Conservation (phyloP, 768 basidiomycete genomes). For the Kwoniella sp. region DNA sequence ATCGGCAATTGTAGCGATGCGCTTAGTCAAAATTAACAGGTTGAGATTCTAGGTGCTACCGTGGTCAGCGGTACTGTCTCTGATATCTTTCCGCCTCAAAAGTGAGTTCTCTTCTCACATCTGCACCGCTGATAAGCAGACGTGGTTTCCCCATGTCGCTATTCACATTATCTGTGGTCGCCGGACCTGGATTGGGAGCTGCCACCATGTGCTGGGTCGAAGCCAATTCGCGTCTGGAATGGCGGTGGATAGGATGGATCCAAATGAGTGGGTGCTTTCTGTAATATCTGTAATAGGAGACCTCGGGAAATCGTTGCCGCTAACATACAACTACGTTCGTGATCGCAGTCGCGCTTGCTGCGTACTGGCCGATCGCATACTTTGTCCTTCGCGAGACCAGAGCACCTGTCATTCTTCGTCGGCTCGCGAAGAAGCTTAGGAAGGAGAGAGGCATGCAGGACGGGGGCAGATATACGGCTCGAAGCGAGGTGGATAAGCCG, state of each 20-base stretch:
- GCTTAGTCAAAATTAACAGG: too few species aligned
- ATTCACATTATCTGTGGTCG: constrained; percentile 67
- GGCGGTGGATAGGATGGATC: constrained; percentile 86
- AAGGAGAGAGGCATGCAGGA: constrained; percentile 66
- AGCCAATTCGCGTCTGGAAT: constrained; percentile 63
- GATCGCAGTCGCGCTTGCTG: constrained; percentile 59
- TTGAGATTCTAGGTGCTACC: too few species aligned
- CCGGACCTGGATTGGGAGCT: constrained; percentile 68
- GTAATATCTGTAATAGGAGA: background rate
- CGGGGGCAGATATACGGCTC: constrained; percentile 44
- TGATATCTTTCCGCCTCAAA: constrained; percentile 52
- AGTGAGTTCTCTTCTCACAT: constrained; percentile 1
- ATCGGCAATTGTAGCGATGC: too few species aligned
- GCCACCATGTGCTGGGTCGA: constrained; percentile 66
- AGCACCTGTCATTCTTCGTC: constrained; percentile 67
- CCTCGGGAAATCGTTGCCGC: background rate
- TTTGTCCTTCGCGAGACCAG: constrained; percentile 74
- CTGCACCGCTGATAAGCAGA: constrained; percentile 55
- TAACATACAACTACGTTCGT: constrained; percentile 46
- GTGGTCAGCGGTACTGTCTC: constrained; percentile 57
- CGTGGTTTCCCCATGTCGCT: constrained; percentile 78
- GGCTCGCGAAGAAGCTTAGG: constrained; percentile 66
- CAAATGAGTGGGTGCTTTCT: constrained; percentile 60
- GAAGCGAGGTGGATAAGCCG: constrained; percentile 45
- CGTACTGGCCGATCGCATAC: constrained; percentile 62